Base-by-base conservation (phyloP, 1,139 yeast species). In the Suhomyces guaymorum region DNA sequence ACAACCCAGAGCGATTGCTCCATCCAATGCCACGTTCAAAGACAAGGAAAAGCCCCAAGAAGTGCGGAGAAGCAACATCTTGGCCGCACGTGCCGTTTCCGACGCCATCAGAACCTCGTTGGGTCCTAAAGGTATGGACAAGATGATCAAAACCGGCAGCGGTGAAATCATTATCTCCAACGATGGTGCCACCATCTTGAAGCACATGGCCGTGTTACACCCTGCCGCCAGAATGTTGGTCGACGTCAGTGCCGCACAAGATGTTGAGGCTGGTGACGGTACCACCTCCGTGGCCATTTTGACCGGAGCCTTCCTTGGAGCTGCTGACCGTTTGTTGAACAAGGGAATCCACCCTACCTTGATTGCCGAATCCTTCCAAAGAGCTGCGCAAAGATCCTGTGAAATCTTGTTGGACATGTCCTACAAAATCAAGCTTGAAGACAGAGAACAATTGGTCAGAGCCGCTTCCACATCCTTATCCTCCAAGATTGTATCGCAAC, bases 61-160 rank as follows among this genome's bases (percentile, higher is more conserved):
- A 66, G 97, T 94, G 38, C 85, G 99, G 48, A 82, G 79, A 60
- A 81, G 94, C 38, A 94, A 94, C 58, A 90, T 94, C 48, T 73
- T 87, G 43, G 98, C 98, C 1, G 98, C 97, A 7, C 74, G 95
- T 53, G 97, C 98, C 4, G 98, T 94, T 25, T 92, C 97, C 2
- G 98, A 94, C 63, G 98, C 98, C 34, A 89, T 92, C 56, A 78
- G 98, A 62, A 92, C 99, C 3, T 89, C 97, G 8, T 70, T 92
- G 41, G 99, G 99, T 22, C 99, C 99, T 35, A 90, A 89, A 61
- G 98, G 99, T 42, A 92, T 92, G 98, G 99, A 92, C 62, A 94
- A 94, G 70, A 92, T 92, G 98, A 87, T 87, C 66, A 89, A 87
- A 63, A 89, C 97, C 20, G 84, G 90, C 37, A 77, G 77, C 33